A percentile compares a stretch with the other conserved stretches of the same genome.
These are phyloP conservation scores for Cupressus sempervirens DNA, from an alignment of 75 land plant genomes.

Conservation along the genomic window DNA sequence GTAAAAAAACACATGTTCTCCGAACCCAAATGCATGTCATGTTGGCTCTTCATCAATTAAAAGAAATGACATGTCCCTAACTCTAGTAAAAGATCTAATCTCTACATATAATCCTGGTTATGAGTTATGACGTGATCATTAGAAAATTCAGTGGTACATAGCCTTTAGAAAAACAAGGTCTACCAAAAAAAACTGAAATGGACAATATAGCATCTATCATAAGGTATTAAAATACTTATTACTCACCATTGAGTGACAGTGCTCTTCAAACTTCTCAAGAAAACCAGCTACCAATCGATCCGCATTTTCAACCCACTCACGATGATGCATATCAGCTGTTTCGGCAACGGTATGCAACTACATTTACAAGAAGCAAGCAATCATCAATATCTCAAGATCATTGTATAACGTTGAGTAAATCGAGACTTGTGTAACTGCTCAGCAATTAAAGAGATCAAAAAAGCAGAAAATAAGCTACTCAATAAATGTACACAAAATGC, in stretches of 20 bases:
- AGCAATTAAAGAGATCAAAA: neutral
- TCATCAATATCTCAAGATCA: neutral
- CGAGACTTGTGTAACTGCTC: neutral
- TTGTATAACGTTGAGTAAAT: neutral
- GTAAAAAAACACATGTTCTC: no score
- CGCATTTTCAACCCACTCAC: constrained; percentile 94
- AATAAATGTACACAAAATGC: neutral
- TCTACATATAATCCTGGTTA: neutral
- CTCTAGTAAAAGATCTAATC: neutral
- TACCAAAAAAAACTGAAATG: neutral
- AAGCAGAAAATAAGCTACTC: neutral
- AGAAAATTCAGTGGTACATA: neutral
- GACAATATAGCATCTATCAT: neutral
- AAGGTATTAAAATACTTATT: neutral
- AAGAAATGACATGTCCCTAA: neutral
- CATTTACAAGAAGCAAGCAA: constrained; percentile 2
- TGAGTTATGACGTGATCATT: neutral
- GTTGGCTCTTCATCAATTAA: neutral
- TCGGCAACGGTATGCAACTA: constrained; percentile 83
- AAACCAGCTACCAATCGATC: constrained; percentile 96
- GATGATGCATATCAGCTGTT: constrained; percentile 80
- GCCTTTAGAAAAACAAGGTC: neutral
- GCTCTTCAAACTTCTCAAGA: constrained; percentile 96
- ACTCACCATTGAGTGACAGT: constrained; percentile 86
- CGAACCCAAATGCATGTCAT: no score